Conservation (phyloP, 2,329 filamentous ascomycete genomes). For the Decorospora gaudefroyi region DNA sequence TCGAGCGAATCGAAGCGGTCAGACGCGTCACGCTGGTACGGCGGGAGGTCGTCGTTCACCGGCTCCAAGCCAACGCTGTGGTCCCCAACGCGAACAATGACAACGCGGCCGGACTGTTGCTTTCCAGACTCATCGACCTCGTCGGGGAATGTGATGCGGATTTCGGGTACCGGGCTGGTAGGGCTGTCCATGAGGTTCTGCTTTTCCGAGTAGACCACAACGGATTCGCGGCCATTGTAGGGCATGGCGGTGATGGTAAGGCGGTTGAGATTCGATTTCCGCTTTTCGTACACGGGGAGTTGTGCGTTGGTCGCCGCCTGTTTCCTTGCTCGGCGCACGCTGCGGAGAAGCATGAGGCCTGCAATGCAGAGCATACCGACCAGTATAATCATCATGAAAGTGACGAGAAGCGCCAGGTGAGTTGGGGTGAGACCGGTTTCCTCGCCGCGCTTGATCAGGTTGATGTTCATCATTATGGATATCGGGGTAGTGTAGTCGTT, state of each 20-base stretch:
- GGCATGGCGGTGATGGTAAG: slow-evolving; percentile 57
- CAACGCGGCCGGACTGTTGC: slow-evolving; percentile 80
- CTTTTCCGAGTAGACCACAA: slow-evolving; percentile 80
- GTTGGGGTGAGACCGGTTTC: slow-evolving; percentile 59
- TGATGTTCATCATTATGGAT: slow-evolving; percentile 50
- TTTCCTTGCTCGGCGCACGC: slow-evolving; percentile 58
- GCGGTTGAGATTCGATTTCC: slow-evolving; percentile 59
- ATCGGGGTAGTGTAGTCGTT: slow-evolving; percentile 23
- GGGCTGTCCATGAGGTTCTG: slow-evolving; percentile 78
- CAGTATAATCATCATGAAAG: slow-evolving; percentile 76
- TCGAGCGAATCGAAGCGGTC: slow-evolving; percentile 90
- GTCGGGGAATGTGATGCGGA: slow-evolving; percentile 96
- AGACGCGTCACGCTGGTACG: slow-evolving; percentile 81
- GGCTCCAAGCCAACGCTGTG: slow-evolving; percentile 87
- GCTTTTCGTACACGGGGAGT: slow-evolving; percentile 71
- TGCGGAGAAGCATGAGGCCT: slow-evolving; percentile 72
- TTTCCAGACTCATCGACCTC: slow-evolving; percentile 85
- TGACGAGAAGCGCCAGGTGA: slow-evolving; percentile 77
- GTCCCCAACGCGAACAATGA: slow-evolving; percentile 90
- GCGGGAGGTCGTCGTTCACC: slow-evolving; percentile 76
- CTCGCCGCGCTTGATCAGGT: slow-evolving; percentile 56
- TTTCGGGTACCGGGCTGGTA: slow-evolving; percentile 83
- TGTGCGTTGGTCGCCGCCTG: slow-evolving; percentile 53
- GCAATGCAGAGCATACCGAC: slow-evolving; percentile 70
- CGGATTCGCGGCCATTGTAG: slow-evolving; percentile 63